Conservation (phyloP, 2,329 filamentous ascomycete genomes). For the Ophidiomyces ophidiicola region DNA sequence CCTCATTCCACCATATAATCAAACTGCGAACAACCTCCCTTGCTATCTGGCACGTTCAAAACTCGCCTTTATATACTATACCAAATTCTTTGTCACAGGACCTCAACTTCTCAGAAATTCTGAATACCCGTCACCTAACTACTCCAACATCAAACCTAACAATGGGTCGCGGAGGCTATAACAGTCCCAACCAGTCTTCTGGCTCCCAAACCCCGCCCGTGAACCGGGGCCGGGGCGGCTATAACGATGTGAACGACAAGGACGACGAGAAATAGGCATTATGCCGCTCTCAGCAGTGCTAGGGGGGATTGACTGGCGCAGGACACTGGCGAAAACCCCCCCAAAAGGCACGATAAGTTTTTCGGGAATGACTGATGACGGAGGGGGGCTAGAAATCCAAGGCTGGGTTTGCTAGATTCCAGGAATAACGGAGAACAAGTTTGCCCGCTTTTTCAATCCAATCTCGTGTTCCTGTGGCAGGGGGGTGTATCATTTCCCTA, state of each 20-base stretch:
- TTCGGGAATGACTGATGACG: background rate
- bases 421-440: too few relatives aligned
- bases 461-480: too few relatives aligned
- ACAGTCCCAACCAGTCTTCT: slow-evolving; percentile 17
- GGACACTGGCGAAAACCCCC: slow-evolving; percentile 7
- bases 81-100: too few relatives aligned
- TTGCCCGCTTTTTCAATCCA: background rate
- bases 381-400: background rate
- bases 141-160: slow-evolving; percentile 10
- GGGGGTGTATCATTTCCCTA: slow-evolving; percentile 12
- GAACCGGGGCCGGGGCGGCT: slow-evolving; percentile 24
- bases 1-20: too few relatives aligned
- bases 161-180: slow-evolving; percentile 30
- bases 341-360: background rate
- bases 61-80: background rate
- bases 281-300: too few relatives aligned
- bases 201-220: slow-evolving; percentile 7
- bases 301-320: slow-evolving; percentile 6
- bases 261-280: slow-evolving; percentile 15
- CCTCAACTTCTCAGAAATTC: too few relatives aligned
- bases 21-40: too few relatives aligned
- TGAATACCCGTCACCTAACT: slow-evolving; percentile 16
- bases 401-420: too few relatives aligned
- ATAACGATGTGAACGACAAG: slow-evolving; percentile 21
- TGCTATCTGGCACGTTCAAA: too few relatives aligned